phyloP scores from a whole-genome alignment of 2,329 filamentous ascomycete species.

The Fusarium clavum region DNA sequence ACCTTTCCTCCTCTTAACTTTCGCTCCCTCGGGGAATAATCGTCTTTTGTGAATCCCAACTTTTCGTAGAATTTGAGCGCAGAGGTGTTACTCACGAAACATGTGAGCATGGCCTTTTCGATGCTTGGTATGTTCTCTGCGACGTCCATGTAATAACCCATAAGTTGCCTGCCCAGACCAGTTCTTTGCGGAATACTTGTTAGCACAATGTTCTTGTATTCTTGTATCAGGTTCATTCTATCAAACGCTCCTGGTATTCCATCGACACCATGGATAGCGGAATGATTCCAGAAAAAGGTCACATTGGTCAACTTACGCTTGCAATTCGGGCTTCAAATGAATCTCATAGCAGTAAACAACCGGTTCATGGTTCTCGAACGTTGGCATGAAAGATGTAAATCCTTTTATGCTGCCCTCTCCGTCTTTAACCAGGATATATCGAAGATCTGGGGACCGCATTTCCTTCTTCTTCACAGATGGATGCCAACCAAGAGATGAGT shows the following conservation, averaged over 20 bases:
- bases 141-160: slow-evolving; percentile 65
- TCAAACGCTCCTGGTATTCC: neutral
- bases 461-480: slow-evolving; percentile 70
- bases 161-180: slow-evolving; percentile 71
- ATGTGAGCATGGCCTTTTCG: slow-evolving; percentile 79
- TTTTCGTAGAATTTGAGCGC: slow-evolving; percentile 71
- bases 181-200: slow-evolving; percentile 55
- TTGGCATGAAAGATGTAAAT: slow-evolving; percentile 79
- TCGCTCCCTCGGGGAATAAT: slow-evolving; percentile 65
- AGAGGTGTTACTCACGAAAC: slow-evolving; percentile 70
- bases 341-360: slow-evolving; percentile 86
- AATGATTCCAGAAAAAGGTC: neutral
- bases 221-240: neutral
- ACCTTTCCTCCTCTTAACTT: slow-evolving; percentile 66
- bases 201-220: slow-evolving; percentile 18
- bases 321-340: slow-evolving; percentile 69
- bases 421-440: slow-evolving; percentile 72
- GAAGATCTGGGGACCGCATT: slow-evolving; percentile 75
- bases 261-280: neutral
- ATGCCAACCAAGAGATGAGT: slow-evolving; percentile 73
- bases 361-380: slow-evolving; percentile 71
- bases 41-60: slow-evolving; percentile 68
- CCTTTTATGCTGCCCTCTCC: slow-evolving; percentile 54
- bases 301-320: slow-evolving; percentile 58
- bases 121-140: slow-evolving; percentile 66